These are phyloP conservation scores for Spathaspora gorwiae DNA, from an alignment of 805 yeast genomes.

Conservation along the genomic window DNA sequence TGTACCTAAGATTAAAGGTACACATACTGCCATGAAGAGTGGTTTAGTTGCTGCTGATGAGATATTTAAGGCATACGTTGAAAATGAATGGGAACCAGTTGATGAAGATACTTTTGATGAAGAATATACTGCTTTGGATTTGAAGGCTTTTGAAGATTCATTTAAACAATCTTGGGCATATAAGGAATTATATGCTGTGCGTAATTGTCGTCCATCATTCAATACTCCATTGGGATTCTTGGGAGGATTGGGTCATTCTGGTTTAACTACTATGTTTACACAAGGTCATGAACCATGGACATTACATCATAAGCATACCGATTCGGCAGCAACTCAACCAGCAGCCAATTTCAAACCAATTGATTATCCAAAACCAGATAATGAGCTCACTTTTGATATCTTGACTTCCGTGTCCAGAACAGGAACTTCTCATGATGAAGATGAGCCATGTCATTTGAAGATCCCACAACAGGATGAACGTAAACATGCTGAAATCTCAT, in stretches of 20 bases:
- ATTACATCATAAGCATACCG: constrained; percentile 62
- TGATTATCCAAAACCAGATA: constrained; percentile 94
- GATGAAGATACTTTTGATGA: constrained; percentile 40
- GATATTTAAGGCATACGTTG: constrained; percentile 42
- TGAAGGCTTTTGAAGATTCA: constrained; percentile 57
- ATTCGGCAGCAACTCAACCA: constrained; percentile 63
- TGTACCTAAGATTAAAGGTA: constrained; percentile 95
- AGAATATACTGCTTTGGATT: constrained; percentile 30
- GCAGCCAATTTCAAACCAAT: constrained; percentile 69
- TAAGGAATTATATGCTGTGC: constrained; percentile 75
- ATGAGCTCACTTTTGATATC: constrained; percentile 84
- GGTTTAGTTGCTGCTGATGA: constrained; percentile 94
- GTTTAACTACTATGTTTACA: constrained; percentile 72
- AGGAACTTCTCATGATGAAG: constrained; percentile 93
- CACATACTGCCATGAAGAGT: constrained; percentile 95
- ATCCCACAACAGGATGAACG: constrained; percentile 54
- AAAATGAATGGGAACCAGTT: constrained; percentile 40
- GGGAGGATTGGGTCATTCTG: constrained; percentile 84
- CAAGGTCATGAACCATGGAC: constrained; percentile 89
- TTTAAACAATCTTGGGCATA: constrained; percentile 79
- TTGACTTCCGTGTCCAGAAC: constrained; percentile 94
- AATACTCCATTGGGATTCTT: constrained; percentile 65
- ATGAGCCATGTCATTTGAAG: constrained; percentile 85
- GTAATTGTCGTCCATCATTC: constrained; percentile 93
- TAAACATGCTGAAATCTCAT: constrained; percentile 64